These are phyloP conservation scores for Rhynchospora pubera DNA, from an alignment of 176 grass and related monocot species.

Conservation along the genomic window DNA sequence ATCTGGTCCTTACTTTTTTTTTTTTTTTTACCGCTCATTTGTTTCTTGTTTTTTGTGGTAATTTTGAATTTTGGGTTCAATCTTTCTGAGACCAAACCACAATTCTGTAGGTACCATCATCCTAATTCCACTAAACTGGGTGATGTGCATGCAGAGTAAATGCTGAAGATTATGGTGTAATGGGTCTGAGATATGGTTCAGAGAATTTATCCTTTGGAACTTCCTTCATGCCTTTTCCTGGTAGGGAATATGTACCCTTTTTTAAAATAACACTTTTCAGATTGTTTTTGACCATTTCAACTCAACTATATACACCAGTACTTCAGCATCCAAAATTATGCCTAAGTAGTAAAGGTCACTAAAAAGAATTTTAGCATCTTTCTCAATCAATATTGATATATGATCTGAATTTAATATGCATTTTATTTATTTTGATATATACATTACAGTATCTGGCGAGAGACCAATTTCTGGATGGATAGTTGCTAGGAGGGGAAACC, in stretches of 20 bases:
- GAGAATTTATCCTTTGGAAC: conserved; percentile 76
- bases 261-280: conserved; percentile 4
- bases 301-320: conserved; percentile 3
- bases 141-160: conserved; percentile 40
- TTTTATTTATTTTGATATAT: conserved; percentile 18
- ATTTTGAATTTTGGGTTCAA: neutral
- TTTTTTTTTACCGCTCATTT: conserved; percentile 6
- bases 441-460: conserved; percentile 48
- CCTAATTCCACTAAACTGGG: conserved; percentile 16
- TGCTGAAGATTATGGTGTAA: conserved; percentile 67
- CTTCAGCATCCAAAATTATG: neutral
- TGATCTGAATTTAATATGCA: conserved; percentile 12
- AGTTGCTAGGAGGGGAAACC: conserved; percentile 51
- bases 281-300: conserved; percentile 29
- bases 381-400: neutral
- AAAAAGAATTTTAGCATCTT: neutral
- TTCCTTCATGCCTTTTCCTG: conserved; percentile 73
- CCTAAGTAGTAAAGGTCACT: neutral
- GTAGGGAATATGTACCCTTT: conserved; percentile 29
- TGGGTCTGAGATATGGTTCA: conserved; percentile 87
- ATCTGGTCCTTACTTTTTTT: neutral
- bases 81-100: neutral
- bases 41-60: conserved; percentile 1
- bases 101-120: neutral
- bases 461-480: conserved; percentile 61